Evolutionary conservation across 345 rosid genomes (phyloP), one percentile per base, ranked within the genome.

Genomic region (Clausena lansium): DNA sequence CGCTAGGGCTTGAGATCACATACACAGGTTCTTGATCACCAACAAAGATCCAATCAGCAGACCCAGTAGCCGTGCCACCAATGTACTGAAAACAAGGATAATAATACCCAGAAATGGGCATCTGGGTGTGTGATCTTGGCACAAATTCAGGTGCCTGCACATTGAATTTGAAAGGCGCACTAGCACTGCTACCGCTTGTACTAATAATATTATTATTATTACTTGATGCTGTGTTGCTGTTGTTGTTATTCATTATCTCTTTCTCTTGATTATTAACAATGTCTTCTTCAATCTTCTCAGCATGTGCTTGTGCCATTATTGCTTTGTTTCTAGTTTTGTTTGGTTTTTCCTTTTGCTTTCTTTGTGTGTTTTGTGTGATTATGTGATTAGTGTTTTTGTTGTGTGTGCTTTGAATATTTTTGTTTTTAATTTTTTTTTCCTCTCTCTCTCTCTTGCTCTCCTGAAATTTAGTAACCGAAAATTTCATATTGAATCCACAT

Each of bases 101-200:
- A 63, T 86, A 88, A 84, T 87, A 91, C 22, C 95, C 93, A 11
- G 97, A 87, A 39, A 91, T 55, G 0, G 88, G 86, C 81, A 82
- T 71, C 61, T 87, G 88, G 65, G 85, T 30, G 33, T 84, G 92
- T 20, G 95, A 88, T 84, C 88, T 84, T 1, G 98, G 98, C 17
- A 94, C 90, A 47, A 96, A 96, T 39, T 96, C 99, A 1, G 98
- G 95, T 8, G 98, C 98, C 27, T 90, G 93, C 1, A 89, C 99
- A 74, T 96, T 96, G 88, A 96, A 94, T 83, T 89, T 94, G 89
- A 96, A 96, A n/a, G 93, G 22, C 30, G 74, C 73, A 79, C 36
- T 70, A 54, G 78, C 65, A 71, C 75, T 70, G n/a, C 79, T 80
- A 66, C 79, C 25, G 11, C 22, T 15, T 38, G 30, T 79, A 32